phyloP scores from a whole-genome alignment of 495 filamentous ascomycete species.

The Neurospora hispaniola region DNA sequence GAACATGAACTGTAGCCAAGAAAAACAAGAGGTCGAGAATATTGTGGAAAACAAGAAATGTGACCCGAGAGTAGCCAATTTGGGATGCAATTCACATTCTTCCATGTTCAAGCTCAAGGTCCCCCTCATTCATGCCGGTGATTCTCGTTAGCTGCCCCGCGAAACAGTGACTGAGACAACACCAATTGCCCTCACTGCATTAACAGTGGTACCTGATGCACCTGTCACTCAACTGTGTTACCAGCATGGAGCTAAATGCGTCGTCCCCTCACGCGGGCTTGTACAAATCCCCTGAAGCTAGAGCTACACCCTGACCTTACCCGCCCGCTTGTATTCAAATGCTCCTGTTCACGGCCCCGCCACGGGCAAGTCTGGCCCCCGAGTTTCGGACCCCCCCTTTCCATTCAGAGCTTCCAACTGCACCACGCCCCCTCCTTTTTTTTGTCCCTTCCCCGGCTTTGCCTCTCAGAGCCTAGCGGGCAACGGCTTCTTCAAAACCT shows the following conservation, averaged over 20 bases:
- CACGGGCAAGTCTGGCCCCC: neutral
- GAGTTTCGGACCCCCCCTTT: neutral
- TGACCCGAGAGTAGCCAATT: neutral
- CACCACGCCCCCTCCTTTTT: neutral
- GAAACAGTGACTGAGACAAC: neutral
- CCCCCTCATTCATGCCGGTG: neutral
- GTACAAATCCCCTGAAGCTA: neutral
- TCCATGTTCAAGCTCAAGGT: neutral
- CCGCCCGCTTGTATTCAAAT: neutral
- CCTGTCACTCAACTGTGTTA: neutral
- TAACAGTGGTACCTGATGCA: neutral
- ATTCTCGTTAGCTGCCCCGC: neutral
- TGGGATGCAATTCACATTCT: neutral
- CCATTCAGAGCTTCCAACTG: neutral
- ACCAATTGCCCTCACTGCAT: neutral
- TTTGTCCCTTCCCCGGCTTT: neutral
- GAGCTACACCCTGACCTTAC: neutral
- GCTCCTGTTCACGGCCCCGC: neutral
- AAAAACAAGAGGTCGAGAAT: too few species aligned
- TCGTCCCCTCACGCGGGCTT: neutral
- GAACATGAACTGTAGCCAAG: too few species aligned
- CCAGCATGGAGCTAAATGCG: neutral
- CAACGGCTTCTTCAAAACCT: neutral
- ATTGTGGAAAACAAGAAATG: neutral
- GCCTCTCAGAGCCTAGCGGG: neutral